Percentiles rank a stretch among this genome's conserved stretches.
Evolutionary conservation across 2,329 filamentous ascomycete species (phyloP).

Genomic region (Neocucurbitaria cava): DNA sequence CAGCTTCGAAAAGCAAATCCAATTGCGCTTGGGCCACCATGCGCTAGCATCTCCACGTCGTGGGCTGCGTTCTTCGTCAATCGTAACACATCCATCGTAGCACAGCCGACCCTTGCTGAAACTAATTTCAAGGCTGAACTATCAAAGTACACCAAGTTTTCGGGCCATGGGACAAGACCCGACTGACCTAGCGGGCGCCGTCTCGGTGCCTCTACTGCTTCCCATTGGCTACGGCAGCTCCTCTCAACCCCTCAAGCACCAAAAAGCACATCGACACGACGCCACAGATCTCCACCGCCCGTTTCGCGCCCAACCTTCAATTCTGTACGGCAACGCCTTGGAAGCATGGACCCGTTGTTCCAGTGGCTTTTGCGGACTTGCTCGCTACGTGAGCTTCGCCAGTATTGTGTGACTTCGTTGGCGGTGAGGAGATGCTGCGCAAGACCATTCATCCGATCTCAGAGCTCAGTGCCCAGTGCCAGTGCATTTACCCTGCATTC

Average conservation of each 20-base stretch:
- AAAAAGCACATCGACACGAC: slow-evolving; percentile 25
- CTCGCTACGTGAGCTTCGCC: slow-evolving; percentile 18
- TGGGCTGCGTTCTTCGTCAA: slow-evolving; percentile 18
- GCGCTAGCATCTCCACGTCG: slow-evolving; percentile 12
- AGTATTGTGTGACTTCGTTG: slow-evolving; percentile 16
- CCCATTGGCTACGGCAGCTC: slow-evolving; percentile 21
- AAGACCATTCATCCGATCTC: slow-evolving; percentile 17
- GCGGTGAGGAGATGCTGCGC: slow-evolving; percentile 19
- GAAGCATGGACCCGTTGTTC: slow-evolving; percentile 21
- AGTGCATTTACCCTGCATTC: slow-evolving; percentile 36
- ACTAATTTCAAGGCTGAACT: too few species aligned
- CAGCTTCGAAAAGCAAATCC: slow-evolving; percentile 19
- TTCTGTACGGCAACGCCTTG: slow-evolving; percentile 20
- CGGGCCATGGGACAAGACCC: slow-evolving; percentile 16
- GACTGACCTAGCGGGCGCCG: slow-evolving; percentile 9
- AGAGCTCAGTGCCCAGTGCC: not conserved
- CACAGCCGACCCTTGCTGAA: slow-evolving; percentile 23
- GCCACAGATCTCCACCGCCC: slow-evolving; percentile 29
- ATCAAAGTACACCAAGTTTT: too few species aligned
- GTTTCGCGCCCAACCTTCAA: slow-evolving; percentile 14
- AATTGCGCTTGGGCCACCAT: slow-evolving; percentile 15
- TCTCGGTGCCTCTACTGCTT: slow-evolving; percentile 4
- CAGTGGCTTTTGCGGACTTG: slow-evolving; percentile 20
- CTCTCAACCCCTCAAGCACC: slow-evolving; percentile 7
- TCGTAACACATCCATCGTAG: slow-evolving; percentile 12